phyloP scores from a whole-genome alignment of 2,329 filamentous ascomycete genomes.

The Rutstroemia sp. region DNA sequence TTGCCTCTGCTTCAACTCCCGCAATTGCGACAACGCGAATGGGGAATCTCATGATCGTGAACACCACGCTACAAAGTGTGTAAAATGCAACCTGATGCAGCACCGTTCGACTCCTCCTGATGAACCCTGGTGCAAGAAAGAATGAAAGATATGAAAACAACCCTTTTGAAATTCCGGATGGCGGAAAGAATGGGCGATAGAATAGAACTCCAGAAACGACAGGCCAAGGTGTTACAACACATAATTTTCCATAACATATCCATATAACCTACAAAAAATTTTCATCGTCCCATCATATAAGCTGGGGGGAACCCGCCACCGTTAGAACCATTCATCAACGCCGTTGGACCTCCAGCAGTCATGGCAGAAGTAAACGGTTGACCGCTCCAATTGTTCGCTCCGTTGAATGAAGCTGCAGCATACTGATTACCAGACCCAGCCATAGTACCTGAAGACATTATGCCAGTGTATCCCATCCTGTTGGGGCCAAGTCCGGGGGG shows the following conservation, averaged over 20 bases:
- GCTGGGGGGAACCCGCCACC: constrained; percentile 27
- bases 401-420: constrained; percentile 19
- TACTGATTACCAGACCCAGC: constrained; percentile 21
- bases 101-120: constrained; percentile 22
- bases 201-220: constrained; percentile 16
- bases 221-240: constrained; percentile 1
- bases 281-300: constrained; percentile 32
- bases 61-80: constrained; percentile 27
- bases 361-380: constrained; percentile 24
- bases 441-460: constrained; percentile 19
- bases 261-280: constrained; percentile 2
- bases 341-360: constrained; percentile 24
- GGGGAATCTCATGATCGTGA: constrained; percentile 30
- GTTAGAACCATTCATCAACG: constrained; percentile 26
- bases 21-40: constrained; percentile 26
- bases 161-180: constrained; percentile 2
- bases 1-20: constrained; percentile 27
- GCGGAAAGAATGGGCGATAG: neutral
- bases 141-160: constrained; percentile 12
- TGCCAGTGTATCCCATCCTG: constrained; percentile 21
- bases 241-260: neutral
- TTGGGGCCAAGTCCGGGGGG: constrained; percentile 60
- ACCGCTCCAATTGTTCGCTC: constrained; percentile 25
- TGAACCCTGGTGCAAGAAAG: constrained; percentile 20
- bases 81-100: constrained; percentile 25